A percentile compares a stretch with the other conserved stretches of the same genome.
Evolutionary conservation across 1,284 basidiomycete genomes (phyloP).

Genomic region (Sporisorium iseilematis-ciliati): DNA sequence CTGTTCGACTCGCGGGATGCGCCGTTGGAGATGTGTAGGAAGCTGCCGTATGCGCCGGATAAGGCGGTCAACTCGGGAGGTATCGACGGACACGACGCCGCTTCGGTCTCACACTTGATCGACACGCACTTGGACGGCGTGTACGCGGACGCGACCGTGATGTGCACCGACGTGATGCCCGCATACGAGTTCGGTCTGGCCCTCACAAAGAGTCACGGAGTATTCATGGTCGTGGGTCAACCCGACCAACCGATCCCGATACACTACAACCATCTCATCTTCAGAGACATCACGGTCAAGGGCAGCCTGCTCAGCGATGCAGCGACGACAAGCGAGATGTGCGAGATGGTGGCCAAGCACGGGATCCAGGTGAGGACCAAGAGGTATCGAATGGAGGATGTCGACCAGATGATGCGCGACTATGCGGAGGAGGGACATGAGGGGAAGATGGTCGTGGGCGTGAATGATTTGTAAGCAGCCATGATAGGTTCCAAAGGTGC

Average conservation of each 20-base stretch:
- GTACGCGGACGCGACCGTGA: slow-evolving; percentile 44
- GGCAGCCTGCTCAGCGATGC: slow-evolving; percentile 53
- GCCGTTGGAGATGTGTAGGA: slow-evolving; percentile 28
- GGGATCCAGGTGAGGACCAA: slow-evolving; percentile 44
- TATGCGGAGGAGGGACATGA: slow-evolving; percentile 34
- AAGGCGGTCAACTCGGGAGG: slow-evolving; percentile 35
- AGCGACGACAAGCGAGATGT: slow-evolving; percentile 45
- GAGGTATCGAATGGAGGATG: slow-evolving; percentile 46
- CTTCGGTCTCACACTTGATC: slow-evolving; percentile 16
- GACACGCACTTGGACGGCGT: slow-evolving; percentile 27
- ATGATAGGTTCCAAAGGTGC: too few species aligned
- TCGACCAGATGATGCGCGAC: slow-evolving; percentile 38
- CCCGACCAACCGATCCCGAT: slow-evolving; percentile 49
- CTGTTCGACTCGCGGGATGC: slow-evolving; percentile 57
- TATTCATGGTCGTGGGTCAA: slow-evolving; percentile 53
- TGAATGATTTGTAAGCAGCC: slow-evolving; percentile 13
- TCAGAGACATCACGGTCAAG: slow-evolving; percentile 53
- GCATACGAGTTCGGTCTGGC: slow-evolving; percentile 42
- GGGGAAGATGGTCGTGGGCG: slow-evolving; percentile 41
- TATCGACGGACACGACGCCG: slow-evolving; percentile 32
- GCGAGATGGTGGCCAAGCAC: slow-evolving; percentile 49
- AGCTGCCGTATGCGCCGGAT: slow-evolving; percentile 46
- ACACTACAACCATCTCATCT: slow-evolving; percentile 50
- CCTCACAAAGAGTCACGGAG: slow-evolving; percentile 47
- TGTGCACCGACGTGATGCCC: slow-evolving; percentile 47